A percentile compares a stretch with the other conserved stretches of the same genome.
Evolutionary conservation across 2,329 filamentous ascomycete genomes (phyloP).

Genomic region (Madurella fahalii): DNA sequence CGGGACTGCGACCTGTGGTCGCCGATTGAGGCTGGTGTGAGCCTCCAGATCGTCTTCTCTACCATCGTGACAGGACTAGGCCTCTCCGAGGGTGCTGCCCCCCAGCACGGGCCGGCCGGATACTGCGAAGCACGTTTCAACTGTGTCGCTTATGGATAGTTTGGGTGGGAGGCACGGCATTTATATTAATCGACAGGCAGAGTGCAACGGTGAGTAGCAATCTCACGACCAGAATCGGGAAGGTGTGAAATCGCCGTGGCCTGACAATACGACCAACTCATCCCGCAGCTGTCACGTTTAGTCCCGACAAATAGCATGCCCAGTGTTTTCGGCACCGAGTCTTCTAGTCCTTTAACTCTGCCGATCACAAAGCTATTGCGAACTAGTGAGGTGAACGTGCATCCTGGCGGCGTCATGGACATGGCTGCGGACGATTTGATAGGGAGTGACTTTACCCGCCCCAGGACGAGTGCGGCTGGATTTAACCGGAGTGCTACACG

Average conservation of each 20-base stretch:
- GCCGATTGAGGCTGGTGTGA: neutral
- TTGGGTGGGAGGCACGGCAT: conserved; percentile 10
- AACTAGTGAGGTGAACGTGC: neutral
- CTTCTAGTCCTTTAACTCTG: neutral
- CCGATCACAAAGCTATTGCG: conserved; percentile 10
- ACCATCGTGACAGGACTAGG: neutral
- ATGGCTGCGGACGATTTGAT: neutral
- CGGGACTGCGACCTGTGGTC: neutral
- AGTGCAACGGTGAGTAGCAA: conserved; percentile 12
- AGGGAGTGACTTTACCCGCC: conserved; percentile 4
- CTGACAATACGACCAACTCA: conserved; percentile 1
- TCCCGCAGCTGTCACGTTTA: neutral
- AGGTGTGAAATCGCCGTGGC: conserved; percentile 5
- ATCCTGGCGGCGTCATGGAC: neutral
- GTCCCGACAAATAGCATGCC: neutral
- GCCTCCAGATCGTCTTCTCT: neutral
- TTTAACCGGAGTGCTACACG: neutral
- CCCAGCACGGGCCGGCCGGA: neutral
- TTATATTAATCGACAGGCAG: conserved; percentile 10
- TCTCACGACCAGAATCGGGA: conserved; percentile 11
- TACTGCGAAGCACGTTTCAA: conserved; percentile 10
- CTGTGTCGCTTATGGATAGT: conserved; percentile 9
- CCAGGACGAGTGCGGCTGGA: neutral
- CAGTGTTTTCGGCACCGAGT: conserved; percentile 9
- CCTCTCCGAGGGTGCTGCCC: neutral